Percentiles rank a stretch among this genome's conserved stretches.
Conservation (phyloP, 2,329 filamentous ascomycete genomes). For the Phyllosticta citribraziliensis region DNA sequence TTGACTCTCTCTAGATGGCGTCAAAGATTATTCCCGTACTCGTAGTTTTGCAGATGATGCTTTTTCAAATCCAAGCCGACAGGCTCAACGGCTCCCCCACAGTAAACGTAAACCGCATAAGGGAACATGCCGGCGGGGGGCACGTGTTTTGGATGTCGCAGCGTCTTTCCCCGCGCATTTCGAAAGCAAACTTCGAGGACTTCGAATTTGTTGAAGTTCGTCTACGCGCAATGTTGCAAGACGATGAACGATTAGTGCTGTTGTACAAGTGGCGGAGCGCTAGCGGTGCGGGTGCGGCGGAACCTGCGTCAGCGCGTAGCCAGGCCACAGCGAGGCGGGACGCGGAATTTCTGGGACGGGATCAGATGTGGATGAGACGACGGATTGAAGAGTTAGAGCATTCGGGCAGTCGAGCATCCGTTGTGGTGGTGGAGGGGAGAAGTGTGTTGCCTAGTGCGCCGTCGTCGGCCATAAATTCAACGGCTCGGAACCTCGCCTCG, state of each 20-base stretch:
- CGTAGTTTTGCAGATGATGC: neutral
- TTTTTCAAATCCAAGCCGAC: neutral
- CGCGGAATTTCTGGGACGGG: neutral
- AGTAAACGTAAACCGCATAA: neutral
- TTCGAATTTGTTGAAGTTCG: no score
- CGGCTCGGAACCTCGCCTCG: neutral
- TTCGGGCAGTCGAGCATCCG: neutral
- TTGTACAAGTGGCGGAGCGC: neutral
- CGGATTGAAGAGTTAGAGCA: neutral
- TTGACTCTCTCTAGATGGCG: no score
- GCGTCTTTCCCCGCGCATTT: neutral
- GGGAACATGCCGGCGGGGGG: neutral
- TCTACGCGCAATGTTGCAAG: neutral
- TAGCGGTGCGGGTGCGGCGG: neutral
- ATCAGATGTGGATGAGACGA: neutral
- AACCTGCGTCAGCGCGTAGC: no score
- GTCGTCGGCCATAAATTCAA: neutral
- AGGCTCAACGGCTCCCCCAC: neutral
- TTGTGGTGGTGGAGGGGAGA: neutral
- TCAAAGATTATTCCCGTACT: neutral
- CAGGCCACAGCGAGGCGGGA: neutral
- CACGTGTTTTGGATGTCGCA: neutral
- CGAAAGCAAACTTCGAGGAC: neutral
- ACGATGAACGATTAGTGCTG: neutral
- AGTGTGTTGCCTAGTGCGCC: neutral